Evolutionary conservation across 2,329 filamentous ascomycete species (phyloP).

Genomic region (Paramyrothecium sp.): DNA sequence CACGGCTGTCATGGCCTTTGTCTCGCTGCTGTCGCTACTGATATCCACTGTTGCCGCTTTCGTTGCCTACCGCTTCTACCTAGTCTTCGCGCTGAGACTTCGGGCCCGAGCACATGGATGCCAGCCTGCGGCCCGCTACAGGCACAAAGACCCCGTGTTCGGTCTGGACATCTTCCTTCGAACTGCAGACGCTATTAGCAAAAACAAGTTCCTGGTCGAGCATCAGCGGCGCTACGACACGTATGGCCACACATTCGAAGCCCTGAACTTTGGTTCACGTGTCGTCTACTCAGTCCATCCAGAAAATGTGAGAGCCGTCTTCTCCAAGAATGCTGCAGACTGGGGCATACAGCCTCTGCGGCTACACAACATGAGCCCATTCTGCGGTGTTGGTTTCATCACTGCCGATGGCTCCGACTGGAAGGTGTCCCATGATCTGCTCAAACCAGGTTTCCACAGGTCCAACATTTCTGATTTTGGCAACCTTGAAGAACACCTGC

Average conservation of each 20-base stretch:
- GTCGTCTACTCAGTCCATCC: background rate
- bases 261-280: background rate
- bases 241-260: background rate
- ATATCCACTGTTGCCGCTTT: background rate
- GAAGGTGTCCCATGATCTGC: background rate
- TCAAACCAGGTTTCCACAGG: background rate
- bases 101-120: background rate
- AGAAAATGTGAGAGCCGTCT: background rate
- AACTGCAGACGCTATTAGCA: constrained; percentile 1
- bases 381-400: background rate
- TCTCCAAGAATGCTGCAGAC: background rate
- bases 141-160: background rate
- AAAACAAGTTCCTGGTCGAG: constrained; percentile 2
- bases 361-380: background rate
- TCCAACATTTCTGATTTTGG: background rate
- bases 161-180: constrained; percentile 4
- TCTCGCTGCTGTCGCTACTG: background rate
- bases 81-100: background rate
- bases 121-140: constrained; percentile 3
- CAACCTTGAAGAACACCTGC: background rate
- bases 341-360: background rate
- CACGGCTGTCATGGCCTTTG: background rate
- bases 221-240: constrained; percentile 3
- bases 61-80: constrained; percentile 2
- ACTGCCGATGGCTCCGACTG: background rate